A percentile compares a stretch with the other conserved stretches of the same genome.
Conservation (phyloP, 306 rosid genomes). For the apple (Malus domestica) region DNA sequence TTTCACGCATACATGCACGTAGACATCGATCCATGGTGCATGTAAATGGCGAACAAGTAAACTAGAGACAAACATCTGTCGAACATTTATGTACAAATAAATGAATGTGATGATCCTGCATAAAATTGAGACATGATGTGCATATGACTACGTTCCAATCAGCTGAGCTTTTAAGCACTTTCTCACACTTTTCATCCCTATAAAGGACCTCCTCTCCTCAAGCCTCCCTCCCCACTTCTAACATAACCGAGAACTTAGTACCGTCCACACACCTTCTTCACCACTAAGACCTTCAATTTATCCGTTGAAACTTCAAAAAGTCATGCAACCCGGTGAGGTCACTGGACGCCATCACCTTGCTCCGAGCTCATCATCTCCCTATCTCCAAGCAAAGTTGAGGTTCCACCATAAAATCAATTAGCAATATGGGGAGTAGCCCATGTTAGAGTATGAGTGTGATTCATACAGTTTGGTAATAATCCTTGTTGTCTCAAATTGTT, state of each 20-base stretch:
- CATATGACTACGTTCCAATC: slow-evolving; percentile 24
- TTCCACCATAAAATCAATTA: too few species aligned
- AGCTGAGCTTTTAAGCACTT: slow-evolving; percentile 23
- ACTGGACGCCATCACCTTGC: slow-evolving; percentile 41
- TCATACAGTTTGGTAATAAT: too few species aligned
- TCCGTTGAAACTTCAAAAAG: neutral
- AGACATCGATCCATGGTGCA: slow-evolving; percentile 12
- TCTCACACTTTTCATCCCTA: slow-evolving; percentile 39
- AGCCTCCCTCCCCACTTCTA: slow-evolving; percentile 30
- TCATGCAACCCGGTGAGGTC: slow-evolving; percentile 57
- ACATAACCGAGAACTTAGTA: slow-evolving; percentile 17
- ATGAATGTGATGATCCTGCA: slow-evolving; percentile 22
- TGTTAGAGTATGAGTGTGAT: too few species aligned
- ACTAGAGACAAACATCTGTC: neutral
- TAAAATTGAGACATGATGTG: slow-evolving; percentile 20
- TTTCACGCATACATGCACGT: slow-evolving; percentile 18
- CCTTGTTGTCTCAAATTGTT: too few species aligned
- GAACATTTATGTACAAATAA: slow-evolving; percentile 1
- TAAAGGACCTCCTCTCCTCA: slow-evolving; percentile 43
- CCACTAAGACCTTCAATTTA: slow-evolving; percentile 16
- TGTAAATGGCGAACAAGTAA: neutral
- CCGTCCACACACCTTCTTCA: slow-evolving; percentile 18
- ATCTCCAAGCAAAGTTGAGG: neutral
- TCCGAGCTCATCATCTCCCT: slow-evolving; percentile 39
- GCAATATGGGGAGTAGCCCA: too few species aligned